Evolutionary conservation across 108 stramenopile species (phyloP).

Genomic region (Discostella stelligeroides): DNA sequence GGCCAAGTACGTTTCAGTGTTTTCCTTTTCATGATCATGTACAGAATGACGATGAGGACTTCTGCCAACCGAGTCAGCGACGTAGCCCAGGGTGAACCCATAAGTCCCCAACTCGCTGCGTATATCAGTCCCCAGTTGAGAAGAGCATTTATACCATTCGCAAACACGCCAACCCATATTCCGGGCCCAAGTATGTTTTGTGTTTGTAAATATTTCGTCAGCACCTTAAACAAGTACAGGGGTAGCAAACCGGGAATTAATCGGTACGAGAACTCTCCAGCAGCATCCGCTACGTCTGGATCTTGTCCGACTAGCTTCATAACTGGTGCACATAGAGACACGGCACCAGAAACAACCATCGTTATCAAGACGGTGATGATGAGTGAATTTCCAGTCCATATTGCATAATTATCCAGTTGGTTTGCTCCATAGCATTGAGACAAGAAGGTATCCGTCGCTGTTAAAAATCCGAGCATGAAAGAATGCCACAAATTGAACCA

Average conservation of each 20-base stretch:
- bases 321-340: conserved; percentile 42
- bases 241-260: conserved; percentile 54
- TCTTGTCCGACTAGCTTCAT: conserved; percentile 54
- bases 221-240: conserved; percentile 45
- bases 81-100: conserved; percentile 54
- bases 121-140: conserved; percentile 54
- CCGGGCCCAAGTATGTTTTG: conserved; percentile 41
- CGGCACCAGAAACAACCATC: conserved; percentile 21
- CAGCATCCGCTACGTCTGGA: conserved; percentile 31
- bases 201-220: conserved; percentile 52
- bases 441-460: conserved; percentile 51
- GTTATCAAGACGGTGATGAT: conserved; percentile 29
- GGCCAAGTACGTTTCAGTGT: conserved; percentile 41
- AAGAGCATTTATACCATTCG: conserved; percentile 48
- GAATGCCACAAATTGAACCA: conserved; percentile 60
- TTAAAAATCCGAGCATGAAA: conserved; percentile 49
- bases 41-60: conserved; percentile 31
- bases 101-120: conserved; percentile 23
- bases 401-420: conserved; percentile 27
- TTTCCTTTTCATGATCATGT: conserved; percentile 18
- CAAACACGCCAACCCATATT: conserved; percentile 43
- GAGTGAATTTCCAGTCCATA: conserved; percentile 45
- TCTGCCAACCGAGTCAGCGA: conserved; percentile 42
- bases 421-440: conserved; percentile 52
- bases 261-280: conserved; percentile 44